Evolutionary conservation across 1,284 basidiomycete genomes (phyloP), one percentile per base, ranked within the genome.

Genomic region (Paramarasmius palmivorus): DNA sequence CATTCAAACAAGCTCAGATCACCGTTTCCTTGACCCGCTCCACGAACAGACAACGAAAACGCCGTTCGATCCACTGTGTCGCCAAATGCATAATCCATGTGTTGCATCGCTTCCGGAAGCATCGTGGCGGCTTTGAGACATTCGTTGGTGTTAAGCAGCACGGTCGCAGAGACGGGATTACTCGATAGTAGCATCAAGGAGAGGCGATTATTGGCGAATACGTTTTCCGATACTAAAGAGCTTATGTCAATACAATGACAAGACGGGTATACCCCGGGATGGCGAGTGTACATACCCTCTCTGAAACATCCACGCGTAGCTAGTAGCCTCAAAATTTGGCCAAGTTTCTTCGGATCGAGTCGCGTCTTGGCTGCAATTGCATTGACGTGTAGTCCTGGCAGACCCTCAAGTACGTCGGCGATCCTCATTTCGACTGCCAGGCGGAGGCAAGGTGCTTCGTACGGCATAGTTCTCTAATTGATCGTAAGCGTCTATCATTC

Each of bases 301-400:
- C 59, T 55, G 59, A 74, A 77, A 47, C 70, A 63, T 52, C 74
- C 72, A 34, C 68, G 65, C 0, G 71, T 65, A 4, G 67, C 67
- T 0, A 77, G 64, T 1, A 72, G 52, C 10, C 74, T 64, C 42
- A 77, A 52, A 12, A 75, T 59, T 29, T 72, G 64, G 15, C 63
- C 64, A 2, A 73, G 57, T 54, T 73, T 74, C 5, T 58, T 57
- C n/a, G 58, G 49, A 19, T 71, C 62, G 15, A 74, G 40, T 2
- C 64, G 65, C 1, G 68, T 60, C 50, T 57, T 57, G 17, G 56
- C 53, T 2, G 61, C 61, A 6, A 75, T 59, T 32, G 72, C 65
- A 4, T 60, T 57, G 22, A 72, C 59, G 38, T 64, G 65, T 53
- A 74, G 49, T 2, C 71, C 72, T 2, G 5, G 70, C 68, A 15